Base-by-base conservation (phyloP, 2,329 filamentous ascomycete genomes). In the Septoria petroselini region DNA sequence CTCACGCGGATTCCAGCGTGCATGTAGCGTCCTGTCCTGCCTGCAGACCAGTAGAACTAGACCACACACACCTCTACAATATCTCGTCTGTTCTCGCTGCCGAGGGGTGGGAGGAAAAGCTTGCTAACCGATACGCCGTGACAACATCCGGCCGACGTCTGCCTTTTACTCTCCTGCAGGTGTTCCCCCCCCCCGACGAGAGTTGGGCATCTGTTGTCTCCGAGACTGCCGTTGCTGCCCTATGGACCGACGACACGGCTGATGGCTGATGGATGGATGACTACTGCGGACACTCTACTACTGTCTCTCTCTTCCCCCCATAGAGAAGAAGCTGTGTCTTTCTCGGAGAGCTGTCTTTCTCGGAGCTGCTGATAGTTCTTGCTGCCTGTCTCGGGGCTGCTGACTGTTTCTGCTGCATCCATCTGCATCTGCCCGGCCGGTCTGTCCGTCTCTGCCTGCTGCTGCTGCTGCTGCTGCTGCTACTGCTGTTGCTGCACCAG, bases 191-290 rank as follows among this genome's bases (percentile, higher is more conserved):
- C 43, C 34, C 29, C 15, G 38, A 34, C 41, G 29, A n/a, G n/a
- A n/a, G 23, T 49, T 48, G 46, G 40, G 37, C 42, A 44, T 23
- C 38, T 41, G 48, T 48, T 41, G 48, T 48, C 43, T 54, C 43
- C 9, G 23, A 48, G 31, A 37, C 34, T 17, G 19, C 45, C 38
- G 21, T 53, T 50, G 51, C 15, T 53, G 51, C 51, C 51, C 41
- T 43, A 42, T 40, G 2, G 37, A 41, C 42, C 48, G 43, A 33
- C 48, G 30, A 37, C 48, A 31, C 40, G 41, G 46, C 41, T 30
- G 18, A 31, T n/a, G n/a, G n/a, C n/a, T n/a, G n/a, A n/a, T n/a
- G n/a, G n/a, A n/a, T n/a, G n/a, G n/a, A n/a, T n/a, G n/a, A n/a
- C n/a, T n/a, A n/a, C n/a, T n/a, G n/a, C n/a, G n/a, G n/a, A n/a